phyloP scores from a whole-genome alignment of 2,329 filamentous ascomycete genomes.

The Amphichorda felina region DNA sequence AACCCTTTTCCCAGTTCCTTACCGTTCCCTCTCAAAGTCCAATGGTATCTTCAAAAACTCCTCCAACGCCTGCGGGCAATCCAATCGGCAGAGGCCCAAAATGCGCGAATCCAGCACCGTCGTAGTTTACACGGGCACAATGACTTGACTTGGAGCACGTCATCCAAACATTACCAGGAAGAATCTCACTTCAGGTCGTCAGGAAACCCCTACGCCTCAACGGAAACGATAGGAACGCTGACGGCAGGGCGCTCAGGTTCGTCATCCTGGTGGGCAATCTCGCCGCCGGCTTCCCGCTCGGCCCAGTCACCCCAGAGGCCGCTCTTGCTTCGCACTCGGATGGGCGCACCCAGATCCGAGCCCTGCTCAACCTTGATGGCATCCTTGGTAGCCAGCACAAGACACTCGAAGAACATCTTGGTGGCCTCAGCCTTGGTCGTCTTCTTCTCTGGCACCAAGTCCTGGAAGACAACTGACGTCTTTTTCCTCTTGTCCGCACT shows the following conservation, averaged over 20 bases:
- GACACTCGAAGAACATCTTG: slow-evolving; percentile 98
- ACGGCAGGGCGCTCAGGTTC: slow-evolving; percentile 15
- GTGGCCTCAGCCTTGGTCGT: slow-evolving; percentile 86
- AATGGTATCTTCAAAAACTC: slow-evolving; percentile 28
- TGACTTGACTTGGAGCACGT: slow-evolving; percentile 9
- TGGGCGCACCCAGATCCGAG: slow-evolving; percentile 62
- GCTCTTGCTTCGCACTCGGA: slow-evolving; percentile 79
- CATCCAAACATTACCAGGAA: slow-evolving; percentile 4
- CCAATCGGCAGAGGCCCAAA: slow-evolving; percentile 12
- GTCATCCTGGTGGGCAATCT: slow-evolving; percentile 41
- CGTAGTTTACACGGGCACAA: slow-evolving; percentile 20
- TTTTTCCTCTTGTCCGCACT: slow-evolving; percentile 64
- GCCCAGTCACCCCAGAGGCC: slow-evolving; percentile 98
- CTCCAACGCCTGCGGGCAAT: slow-evolving; percentile 20
- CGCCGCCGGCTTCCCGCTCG: slow-evolving; percentile 58
- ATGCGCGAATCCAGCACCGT: slow-evolving; percentile 15
- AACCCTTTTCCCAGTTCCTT: slow-evolving; percentile 10
- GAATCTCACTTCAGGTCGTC: not conserved
- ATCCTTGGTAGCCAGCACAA: slow-evolving; percentile 94
- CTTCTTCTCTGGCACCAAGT: slow-evolving; percentile 69
- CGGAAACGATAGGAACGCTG: slow-evolving; percentile 20
- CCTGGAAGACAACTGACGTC: slow-evolving; percentile 75
- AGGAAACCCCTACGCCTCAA: slow-evolving; percentile 19
- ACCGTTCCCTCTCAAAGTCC: slow-evolving; percentile 12
- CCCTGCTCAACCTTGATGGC: slow-evolving; percentile 93